Evolutionary conservation across 495 filamentous ascomycete genomes (phyloP), one percentile per base, ranked within the genome.

Genomic region (Penicillium manginii): DNA sequence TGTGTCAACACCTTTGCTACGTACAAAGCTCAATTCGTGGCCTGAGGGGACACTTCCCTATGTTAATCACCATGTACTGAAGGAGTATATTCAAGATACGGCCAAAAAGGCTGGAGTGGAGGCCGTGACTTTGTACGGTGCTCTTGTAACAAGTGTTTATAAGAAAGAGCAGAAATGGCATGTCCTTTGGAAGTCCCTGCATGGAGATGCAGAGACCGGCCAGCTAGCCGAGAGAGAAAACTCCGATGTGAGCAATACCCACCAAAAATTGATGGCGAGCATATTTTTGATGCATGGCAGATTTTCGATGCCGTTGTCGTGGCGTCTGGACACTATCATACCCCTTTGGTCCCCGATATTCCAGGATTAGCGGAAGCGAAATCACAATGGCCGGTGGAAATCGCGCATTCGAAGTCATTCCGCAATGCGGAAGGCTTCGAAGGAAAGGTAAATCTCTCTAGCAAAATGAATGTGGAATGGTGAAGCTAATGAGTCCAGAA

Each of bases 331-430:
- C 84, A 86, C 66, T 87, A 87, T 55, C 79, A 84, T 60, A 78
- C 80, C 17, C 82, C 79, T 14, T 78, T 75, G 2, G 69, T 88
- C 1, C 85, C 85, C 9, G 75, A 85, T 61, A 78, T 85, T 21
- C 62, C 73, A 0, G 84, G 84, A 0, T 66, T 89, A 11, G 57
- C 76, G 0, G 74, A 77, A 5, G 81, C 82, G 64, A 87, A 86
- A 56, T 46, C 65, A 9, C 70, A 59, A 42, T 86, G 80, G 69
- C 82, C 85, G 0, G 50, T 62, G 14, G 68, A 75, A 7, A 75
- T 89, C 29, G 73, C 72, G 5, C 85, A 88, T 68, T 88, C 86
- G 2, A 88, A 88, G 61, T 78, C 75, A 52, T 88, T 87, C 55
- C 79, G 85, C 12, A 77, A 65, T 3, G 76, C 86, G 0, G 67